These are phyloP conservation scores for Phoma sp. DNA, from an alignment of 2,329 filamentous ascomycete genomes.

Conservation along the genomic window DNA sequence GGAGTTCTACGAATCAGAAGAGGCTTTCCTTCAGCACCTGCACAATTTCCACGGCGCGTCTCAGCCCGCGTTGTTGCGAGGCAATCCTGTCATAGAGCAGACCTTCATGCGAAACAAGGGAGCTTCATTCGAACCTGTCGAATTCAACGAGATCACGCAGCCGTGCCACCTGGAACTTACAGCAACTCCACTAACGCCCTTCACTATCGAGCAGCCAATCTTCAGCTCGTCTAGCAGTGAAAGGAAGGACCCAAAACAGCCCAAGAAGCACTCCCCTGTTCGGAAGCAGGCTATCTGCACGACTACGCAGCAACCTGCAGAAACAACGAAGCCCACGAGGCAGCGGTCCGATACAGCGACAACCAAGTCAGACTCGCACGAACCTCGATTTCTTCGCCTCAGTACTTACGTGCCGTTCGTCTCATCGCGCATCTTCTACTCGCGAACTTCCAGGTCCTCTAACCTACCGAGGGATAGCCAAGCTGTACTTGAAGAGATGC, in stretches of 20 bases:
- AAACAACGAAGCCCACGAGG: conserved; percentile 22
- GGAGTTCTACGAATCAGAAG: conserved; percentile 43
- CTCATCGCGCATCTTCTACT: conserved; percentile 45
- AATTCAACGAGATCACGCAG: conserved; percentile 43
- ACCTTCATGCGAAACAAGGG: conserved; percentile 47
- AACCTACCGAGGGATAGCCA: conserved; percentile 33
- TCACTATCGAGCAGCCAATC: conserved; percentile 20
- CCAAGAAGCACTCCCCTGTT: conserved; percentile 19
- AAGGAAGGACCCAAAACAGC: conserved; percentile 3
- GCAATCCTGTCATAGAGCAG: conserved; percentile 41
- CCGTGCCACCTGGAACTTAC: conserved; percentile 37
- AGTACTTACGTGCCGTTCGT: conserved; percentile 41
- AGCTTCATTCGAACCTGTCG: conserved; percentile 45
- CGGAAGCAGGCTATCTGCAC: conserved; percentile 27
- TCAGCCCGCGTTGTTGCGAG: conserved; percentile 34
- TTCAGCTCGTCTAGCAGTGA: neutral
- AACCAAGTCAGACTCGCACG: conserved; percentile 23
- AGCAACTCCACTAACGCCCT: conserved; percentile 37
- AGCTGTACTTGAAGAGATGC: conserved; percentile 39
- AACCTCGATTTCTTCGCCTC: conserved; percentile 44
- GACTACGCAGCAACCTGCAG: neutral
- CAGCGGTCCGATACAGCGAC: conserved; percentile 28
- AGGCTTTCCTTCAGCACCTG: conserved; percentile 45
- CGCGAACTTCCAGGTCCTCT: conserved; percentile 30
- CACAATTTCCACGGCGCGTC: conserved; percentile 44